Base-by-base conservation (phyloP, 1,139 yeast genomes). In the Taiozyma onychis region DNA sequence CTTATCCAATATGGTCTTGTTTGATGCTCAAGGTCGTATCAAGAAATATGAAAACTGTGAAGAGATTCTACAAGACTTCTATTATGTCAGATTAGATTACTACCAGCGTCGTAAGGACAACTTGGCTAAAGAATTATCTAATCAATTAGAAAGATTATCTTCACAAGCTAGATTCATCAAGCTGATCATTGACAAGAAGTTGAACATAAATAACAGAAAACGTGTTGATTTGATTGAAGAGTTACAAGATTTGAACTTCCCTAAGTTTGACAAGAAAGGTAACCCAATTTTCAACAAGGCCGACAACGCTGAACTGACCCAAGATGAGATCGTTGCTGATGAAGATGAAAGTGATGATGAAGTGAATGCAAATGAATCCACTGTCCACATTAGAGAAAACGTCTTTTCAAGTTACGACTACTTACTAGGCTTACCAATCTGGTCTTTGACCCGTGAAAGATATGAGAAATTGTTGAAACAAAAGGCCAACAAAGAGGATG, bases 151-250 rank as follows among this genome's bases (percentile, higher is more conserved):
- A 45, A 87, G 78, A 64, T 72, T 91, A 41, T 71, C 85, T 11
- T 85, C 85, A 56, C 98, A 93, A 65, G 98, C 97, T 0, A 77
- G 96, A 52, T 95, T 95, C 67, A 85, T 95, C 57, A 90, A 90
- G 67, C 70, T 90, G 78, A 91, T 95, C 46, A 89, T 93, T 60
- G 96, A 88, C 27, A 79, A 78, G 57, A 73, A 81, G 59, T 73
- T 93, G 50, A 66, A 73, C 13, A 84, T 95, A 41, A 81, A 88
- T 39, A 93, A 93, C 67, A 85, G 85, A 63, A 84, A 87, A 63
- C 78, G 90, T 56, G 73, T 73, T 21, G 78, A 72, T 6, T 75
- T 93, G 60, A 80, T 89, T 51, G 76, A 76, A 44, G 84, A 85
- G 47, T 76, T 93, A 56, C 77, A 78, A 60, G 68, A 71, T 3